phyloP scores from a whole-genome alignment of 768 basidiomycete species.

The Grammothele lineata region DNA sequence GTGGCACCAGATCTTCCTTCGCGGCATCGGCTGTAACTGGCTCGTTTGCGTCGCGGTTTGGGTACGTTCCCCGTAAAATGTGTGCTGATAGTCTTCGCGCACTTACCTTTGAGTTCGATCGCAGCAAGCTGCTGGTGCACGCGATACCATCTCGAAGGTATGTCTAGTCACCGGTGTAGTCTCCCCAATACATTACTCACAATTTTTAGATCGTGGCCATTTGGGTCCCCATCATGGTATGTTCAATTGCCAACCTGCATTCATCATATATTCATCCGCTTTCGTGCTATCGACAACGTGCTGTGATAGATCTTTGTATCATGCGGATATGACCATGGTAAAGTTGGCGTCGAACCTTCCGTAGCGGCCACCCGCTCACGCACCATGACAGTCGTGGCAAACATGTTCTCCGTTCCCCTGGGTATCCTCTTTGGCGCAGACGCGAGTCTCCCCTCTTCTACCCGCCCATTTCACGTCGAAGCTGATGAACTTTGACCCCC shows the following conservation, averaged over 20 bases:
- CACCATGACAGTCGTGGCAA: slow-evolving; percentile 53
- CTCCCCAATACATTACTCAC: not conserved
- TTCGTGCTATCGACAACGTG: no score
- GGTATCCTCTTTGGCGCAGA: slow-evolving; percentile 68
- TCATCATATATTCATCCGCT: no score
- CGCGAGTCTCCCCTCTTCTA: slow-evolving; percentile 43
- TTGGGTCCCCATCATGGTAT: slow-evolving; percentile 76
- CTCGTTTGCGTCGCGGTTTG: slow-evolving; percentile 69
- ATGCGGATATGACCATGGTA: slow-evolving; percentile 68
- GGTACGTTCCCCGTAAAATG: slow-evolving; percentile 53
- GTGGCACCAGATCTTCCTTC: slow-evolving; percentile 71
- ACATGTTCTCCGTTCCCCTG: slow-evolving; percentile 72
- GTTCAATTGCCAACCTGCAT: slow-evolving; percentile 4
- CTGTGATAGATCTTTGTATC: slow-evolving; percentile 60
- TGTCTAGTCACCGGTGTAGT: not conserved
- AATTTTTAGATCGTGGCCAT: slow-evolving; percentile 46
- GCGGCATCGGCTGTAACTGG: slow-evolving; percentile 78
- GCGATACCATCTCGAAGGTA: slow-evolving; percentile 67
- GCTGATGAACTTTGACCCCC: not conserved
- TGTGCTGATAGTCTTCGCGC: not conserved
- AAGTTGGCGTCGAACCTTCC: slow-evolving; percentile 17
- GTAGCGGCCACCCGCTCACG: no score
- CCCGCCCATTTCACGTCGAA: no score
- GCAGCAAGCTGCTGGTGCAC: slow-evolving; percentile 68
- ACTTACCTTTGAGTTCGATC: not conserved